Conservation (phyloP, 495 filamentous ascomycete species). For the Aspergillus biplanus region DNA sequence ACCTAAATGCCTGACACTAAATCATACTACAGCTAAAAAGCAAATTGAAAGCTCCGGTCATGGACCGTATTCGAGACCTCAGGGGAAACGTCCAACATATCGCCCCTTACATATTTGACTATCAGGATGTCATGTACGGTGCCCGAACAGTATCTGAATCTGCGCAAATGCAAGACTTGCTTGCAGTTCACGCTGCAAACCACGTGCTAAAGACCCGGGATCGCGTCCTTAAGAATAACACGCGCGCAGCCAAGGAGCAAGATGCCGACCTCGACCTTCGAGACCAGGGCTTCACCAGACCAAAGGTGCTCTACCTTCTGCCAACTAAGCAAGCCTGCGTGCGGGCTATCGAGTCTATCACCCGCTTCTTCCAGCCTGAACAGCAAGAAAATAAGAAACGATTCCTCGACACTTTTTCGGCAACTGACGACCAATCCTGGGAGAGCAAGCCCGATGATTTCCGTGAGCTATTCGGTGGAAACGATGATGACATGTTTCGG, state of each 20-base stretch:
- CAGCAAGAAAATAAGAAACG: slow-evolving; percentile 96
- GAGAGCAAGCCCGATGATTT: slow-evolving; percentile 84
- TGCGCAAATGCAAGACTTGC: slow-evolving; percentile 66
- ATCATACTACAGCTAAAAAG: slow-evolving; percentile 44
- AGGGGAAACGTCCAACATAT: slow-evolving; percentile 38
- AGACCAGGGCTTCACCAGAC: slow-evolving; percentile 94
- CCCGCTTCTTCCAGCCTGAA: slow-evolving; percentile 72
- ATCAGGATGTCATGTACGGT: slow-evolving; percentile 80
- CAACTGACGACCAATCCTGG: slow-evolving; percentile 63
- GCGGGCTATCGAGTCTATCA: slow-evolving; percentile 73
- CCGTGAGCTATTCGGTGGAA: slow-evolving; percentile 86
- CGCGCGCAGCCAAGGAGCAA: slow-evolving; percentile 64
- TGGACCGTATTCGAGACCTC: slow-evolving; percentile 39
- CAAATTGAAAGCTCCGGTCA: slow-evolving; percentile 43
- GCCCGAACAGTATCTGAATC: slow-evolving; percentile 68
- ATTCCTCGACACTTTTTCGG: slow-evolving; percentile 77
- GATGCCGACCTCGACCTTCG: slow-evolving; percentile 74
- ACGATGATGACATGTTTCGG: slow-evolving; percentile 95
- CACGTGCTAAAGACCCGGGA: slow-evolving; percentile 94
- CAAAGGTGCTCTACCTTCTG: slow-evolving; percentile 86
- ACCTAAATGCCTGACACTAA: not conserved
- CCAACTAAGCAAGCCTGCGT: slow-evolving; percentile 87
- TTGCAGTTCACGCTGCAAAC: slow-evolving; percentile 85
- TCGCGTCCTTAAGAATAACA: slow-evolving; percentile 88
- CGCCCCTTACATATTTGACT: slow-evolving; percentile 61